Conservation (phyloP, 1,284 basidiomycete species). For the Puccinia novopanici region DNA sequence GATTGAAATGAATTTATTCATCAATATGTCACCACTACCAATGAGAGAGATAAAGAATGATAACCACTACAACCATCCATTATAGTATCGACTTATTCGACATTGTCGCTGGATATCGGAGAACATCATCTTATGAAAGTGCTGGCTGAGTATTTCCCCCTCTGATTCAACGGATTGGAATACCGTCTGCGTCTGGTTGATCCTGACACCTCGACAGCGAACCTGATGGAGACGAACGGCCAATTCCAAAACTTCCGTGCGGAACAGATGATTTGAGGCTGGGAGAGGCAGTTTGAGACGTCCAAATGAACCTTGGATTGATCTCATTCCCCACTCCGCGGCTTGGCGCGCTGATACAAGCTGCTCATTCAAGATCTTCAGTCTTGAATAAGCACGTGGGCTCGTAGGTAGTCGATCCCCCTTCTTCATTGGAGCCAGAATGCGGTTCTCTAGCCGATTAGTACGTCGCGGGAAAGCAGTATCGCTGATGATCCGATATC, state of each 20-base stretch:
- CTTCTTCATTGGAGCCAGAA: slow-evolving; percentile 62
- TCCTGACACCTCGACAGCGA: slow-evolving; percentile 57
- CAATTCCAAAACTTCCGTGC: slow-evolving; percentile 58
- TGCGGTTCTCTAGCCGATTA: slow-evolving; percentile 57
- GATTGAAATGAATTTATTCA: too few species aligned
- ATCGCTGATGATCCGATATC: slow-evolving; percentile 62
- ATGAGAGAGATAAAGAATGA: background rate
- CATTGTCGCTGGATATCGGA: background rate
- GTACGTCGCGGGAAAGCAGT: slow-evolving; percentile 62
- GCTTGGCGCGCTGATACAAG: slow-evolving; percentile 62
- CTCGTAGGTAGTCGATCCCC: slow-evolving; percentile 58
- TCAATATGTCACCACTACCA: too few species aligned
- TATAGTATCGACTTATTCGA: background rate
- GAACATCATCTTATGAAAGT: background rate
- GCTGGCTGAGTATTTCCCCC: background rate
- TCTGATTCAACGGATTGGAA: slow-evolving; percentile 54
- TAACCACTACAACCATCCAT: background rate
- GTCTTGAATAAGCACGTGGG: slow-evolving; percentile 53
- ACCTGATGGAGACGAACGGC: slow-evolving; percentile 59
- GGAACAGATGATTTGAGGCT: slow-evolving; percentile 55
- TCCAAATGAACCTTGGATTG: slow-evolving; percentile 62
- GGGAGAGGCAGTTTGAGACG: slow-evolving; percentile 60
- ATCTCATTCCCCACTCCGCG: slow-evolving; percentile 63
- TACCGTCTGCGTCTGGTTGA: slow-evolving; percentile 61
- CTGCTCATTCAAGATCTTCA: slow-evolving; percentile 58